Base-by-base conservation (phyloP, 1,139 yeast genomes). In the Taphrina pruni region DNA sequence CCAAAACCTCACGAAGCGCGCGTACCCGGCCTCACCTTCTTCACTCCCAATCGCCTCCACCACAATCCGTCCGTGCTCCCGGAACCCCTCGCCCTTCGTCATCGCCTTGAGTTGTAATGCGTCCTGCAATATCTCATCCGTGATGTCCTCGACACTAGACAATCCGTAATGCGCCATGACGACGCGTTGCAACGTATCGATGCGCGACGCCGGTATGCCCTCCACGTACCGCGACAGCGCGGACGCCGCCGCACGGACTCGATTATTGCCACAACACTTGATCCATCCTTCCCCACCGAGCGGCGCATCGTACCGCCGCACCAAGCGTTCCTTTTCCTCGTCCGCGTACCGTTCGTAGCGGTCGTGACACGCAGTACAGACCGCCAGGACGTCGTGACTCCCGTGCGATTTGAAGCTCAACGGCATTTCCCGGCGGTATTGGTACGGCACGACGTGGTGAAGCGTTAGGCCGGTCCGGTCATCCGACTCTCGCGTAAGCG, bases 371-470 rank as follows among this genome's bases (percentile, higher is more conserved):
- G 20, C 36, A 1, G 41, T 48, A 17, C 67, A 62, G 17, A 62
- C 36, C 9, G 60, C 45, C 35, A 62, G 32, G 11, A 62, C 52
- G 45, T 62, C 67, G 58, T 62, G 67, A 9, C 51, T 54, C 7
- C 60, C 51, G 36, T 62, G 67, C 12, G 60, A 38, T 32, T 62
- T 62, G 60, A 39, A 62, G 9, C 50, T 21, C 17, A 54, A 8
- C n/a, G 67, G 67, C 54, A 62, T 32, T 11, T 45, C 54, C 5
- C 55, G 39, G 17, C 60, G 60, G 36, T 62, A 62, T 41, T 52
- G 60, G 38, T 52, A 45, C 38, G 67, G 67, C 32, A 62, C 60
- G 60, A 62, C 56, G 35, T 62, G 67, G 12, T 51, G 67, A 20
- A 62, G 43, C 26, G 58, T 54, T 20, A 62, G 35, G 8, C 66